Evolutionary conservation across 805 yeast species (phyloP), one percentile per base, ranked within the genome.

Genomic region (Candida nitratophila): DNA sequence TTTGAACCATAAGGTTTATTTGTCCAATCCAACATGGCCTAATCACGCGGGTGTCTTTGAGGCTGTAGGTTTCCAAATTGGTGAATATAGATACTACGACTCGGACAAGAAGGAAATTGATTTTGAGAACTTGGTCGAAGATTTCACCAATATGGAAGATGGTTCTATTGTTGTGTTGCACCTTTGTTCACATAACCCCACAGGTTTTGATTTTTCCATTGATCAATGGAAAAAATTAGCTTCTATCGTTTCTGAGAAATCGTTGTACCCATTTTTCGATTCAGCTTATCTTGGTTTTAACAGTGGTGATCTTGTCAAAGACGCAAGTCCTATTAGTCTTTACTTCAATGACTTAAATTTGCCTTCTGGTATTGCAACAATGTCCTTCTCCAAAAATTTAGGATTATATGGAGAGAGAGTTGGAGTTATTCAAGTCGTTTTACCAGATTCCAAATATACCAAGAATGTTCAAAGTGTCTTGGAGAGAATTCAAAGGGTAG

Each of bases 401-500:
- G 75, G 75, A 39, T 69, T 70, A 74, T 70, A 70, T 48, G 74
- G 74, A 52, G 75, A 70, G 56, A 66, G 75, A 57, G 68, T 73
- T 43, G 75, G 75, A 21, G 67, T 73, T 34, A 60, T 70, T 45
- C 41, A 39, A 20, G 35, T 39, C 14, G 19, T 29, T 24, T 30
- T 15, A 15, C 34, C 41, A 17, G 79, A 80, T 46, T 61, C 74
- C 16, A 68, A 74, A 32, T 68, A 71, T 27, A 71, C 42, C 27
- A 30, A 40, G 61, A 65, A 44, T 74, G 74, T 49, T 65, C 60
- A 21, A 61, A 55, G 33, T 73, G 83, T 46, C 68, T 70, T 87
- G 63, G 83, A 84, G 70, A 77, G 75, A 58, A 73, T 82, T 55
- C 79, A 84, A 45, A 77, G 96, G 58, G 82, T 93, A 33, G 76